Base-by-base conservation (phyloP, 2,329 filamentous ascomycete genomes). In the Leptographium flavum region DNA sequence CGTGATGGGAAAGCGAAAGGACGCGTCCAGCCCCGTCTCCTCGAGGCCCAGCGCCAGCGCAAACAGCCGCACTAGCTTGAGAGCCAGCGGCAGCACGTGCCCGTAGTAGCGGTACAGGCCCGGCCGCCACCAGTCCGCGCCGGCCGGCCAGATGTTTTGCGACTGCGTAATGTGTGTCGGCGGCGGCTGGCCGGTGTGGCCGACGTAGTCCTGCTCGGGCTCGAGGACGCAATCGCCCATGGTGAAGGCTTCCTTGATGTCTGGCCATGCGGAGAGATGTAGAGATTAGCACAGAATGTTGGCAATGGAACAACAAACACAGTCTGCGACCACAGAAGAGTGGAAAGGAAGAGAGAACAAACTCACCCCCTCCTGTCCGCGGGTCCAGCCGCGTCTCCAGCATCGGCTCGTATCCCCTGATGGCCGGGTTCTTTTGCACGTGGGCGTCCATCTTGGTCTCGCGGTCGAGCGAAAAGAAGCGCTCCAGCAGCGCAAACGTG, bases 151-250 rank as follows among this genome's bases (percentile, higher is more conserved):
- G 22, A 60, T 56, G 40, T 63, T 64, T 27, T 58, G 56, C 3
- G 58, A 52, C 27, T 52, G 43, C 6, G 53, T 58, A 33, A 58
- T 55, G 46, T 58, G 43, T 6, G 53, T 10, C 15, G 57, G 57
- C 15, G 28, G 43, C 28, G 10, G 27, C 8, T 17, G 5, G 21
- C 43, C 43, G 4, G 37, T 40, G 4, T 27, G 13, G 21, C n/a
- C 43, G 9, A 19, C 17, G 32, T 56, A 59, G 49, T 61, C 51
- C 46, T 63, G 62, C 47, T 64, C 62, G 1, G 58, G 57, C 45
- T 63, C 61, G 17, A 57, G 52, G 19, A 56, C 55, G 45, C 59
- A 61, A 48, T 64, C 60, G 25, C 62, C 62, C 53, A 63, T 60
- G 5, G 57, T 60, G 31, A 54, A 52, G 15, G 48, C 52, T 44